These are phyloP conservation scores for Amylostereum chailletii DNA, from an alignment of 1,284 basidiomycete species.

Conservation along the genomic window DNA sequence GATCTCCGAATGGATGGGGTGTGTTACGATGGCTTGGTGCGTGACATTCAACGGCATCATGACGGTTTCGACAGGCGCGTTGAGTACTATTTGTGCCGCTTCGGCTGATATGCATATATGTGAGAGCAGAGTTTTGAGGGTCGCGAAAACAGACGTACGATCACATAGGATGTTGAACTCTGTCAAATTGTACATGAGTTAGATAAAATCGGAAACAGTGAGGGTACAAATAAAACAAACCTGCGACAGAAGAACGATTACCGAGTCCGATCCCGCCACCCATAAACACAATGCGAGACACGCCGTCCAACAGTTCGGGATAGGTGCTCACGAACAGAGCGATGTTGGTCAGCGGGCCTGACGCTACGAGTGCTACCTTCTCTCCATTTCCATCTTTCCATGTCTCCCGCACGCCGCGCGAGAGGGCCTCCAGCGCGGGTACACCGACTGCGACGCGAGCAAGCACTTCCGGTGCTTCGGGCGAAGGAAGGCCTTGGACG, in stretches of 20 bases:
- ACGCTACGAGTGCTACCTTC: slow-evolving; percentile 62
- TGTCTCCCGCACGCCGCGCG: slow-evolving; percentile 38
- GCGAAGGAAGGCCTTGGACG: slow-evolving; percentile 59
- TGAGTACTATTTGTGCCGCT: slow-evolving; percentile 72
- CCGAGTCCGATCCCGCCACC: slow-evolving; percentile 82
- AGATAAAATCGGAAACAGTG: not conserved
- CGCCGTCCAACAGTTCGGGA: slow-evolving; percentile 57
- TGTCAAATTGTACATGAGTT: slow-evolving; percentile 10
- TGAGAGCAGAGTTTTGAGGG: slow-evolving; percentile 1
- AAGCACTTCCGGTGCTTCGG: slow-evolving; percentile 37
- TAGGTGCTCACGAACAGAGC: slow-evolving; percentile 68
- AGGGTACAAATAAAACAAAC: slow-evolving; percentile 22
- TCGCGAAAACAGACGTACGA: slow-evolving; percentile 35
- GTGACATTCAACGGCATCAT: slow-evolving; percentile 85
- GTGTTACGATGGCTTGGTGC: slow-evolving; percentile 69
- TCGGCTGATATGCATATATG: slow-evolving; percentile 40
- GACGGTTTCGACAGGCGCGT: slow-evolving; percentile 41
- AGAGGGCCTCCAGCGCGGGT: slow-evolving; percentile 55
- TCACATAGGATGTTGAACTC: slow-evolving; percentile 82
- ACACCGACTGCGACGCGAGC: slow-evolving; percentile 36
- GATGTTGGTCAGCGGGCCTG: slow-evolving; percentile 80
- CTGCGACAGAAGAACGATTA: slow-evolving; percentile 68
- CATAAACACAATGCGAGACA: slow-evolving; percentile 81
- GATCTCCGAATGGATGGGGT: slow-evolving; percentile 39
- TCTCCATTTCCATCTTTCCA: slow-evolving; percentile 47